Conservation (phyloP, 495 filamentous ascomycete species). For the Neurospora sp. region DNA sequence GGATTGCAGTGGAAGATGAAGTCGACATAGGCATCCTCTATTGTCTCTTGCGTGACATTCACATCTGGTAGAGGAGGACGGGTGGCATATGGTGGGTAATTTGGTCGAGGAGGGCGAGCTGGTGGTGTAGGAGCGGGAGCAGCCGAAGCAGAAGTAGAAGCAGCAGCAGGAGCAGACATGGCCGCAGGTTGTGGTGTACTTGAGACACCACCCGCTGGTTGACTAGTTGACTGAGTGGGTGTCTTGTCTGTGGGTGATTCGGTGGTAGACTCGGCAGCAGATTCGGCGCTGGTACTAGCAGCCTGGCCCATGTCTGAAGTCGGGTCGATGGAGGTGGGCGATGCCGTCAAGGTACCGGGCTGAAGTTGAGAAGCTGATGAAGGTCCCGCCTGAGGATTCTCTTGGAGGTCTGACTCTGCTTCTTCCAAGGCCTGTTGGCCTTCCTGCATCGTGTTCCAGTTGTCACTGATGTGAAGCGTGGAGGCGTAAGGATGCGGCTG, state of each 20-base stretch:
- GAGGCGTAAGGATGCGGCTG: background rate
- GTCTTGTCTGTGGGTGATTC: background rate
- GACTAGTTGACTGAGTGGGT: background rate
- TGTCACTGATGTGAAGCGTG: background rate
- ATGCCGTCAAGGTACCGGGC: slow-evolving; percentile 7
- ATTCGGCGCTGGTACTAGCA: background rate
- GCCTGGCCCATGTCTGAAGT: background rate
- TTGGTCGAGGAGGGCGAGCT: background rate
- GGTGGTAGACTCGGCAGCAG: background rate
- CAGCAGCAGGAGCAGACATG: background rate
- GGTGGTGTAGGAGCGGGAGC: background rate
- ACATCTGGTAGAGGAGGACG: slow-evolving; percentile 50
- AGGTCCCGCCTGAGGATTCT: background rate
- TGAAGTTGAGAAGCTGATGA: background rate
- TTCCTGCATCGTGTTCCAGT: background rate
- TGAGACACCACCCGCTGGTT: background rate
- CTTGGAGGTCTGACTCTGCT: background rate
- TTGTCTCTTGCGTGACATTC: slow-evolving; percentile 57
- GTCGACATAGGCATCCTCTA: slow-evolving; percentile 77
- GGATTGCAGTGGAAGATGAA: slow-evolving; percentile 94
- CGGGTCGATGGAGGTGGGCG: slow-evolving; percentile 9
- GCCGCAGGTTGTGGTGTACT: background rate
- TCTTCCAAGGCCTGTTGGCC: background rate
- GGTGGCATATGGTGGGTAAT: background rate
- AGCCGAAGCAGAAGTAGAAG: background rate